Base-by-base conservation (phyloP, 2,329 filamentous ascomycete genomes). In the Pyrenochaeta sp. region DNA sequence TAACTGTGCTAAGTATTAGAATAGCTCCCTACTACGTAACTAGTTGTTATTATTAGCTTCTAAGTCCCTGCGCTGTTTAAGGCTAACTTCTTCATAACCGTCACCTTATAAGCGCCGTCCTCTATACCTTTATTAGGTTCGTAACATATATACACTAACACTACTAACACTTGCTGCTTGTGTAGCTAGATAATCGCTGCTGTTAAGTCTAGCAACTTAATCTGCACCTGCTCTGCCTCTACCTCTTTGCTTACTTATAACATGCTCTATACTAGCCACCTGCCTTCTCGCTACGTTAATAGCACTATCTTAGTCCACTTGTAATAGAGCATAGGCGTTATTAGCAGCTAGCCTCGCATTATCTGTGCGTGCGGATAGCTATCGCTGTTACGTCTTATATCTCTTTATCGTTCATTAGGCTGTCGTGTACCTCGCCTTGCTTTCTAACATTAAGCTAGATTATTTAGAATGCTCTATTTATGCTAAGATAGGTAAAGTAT, bases 391-490 rank as follows among this genome's bases (percentile, higher is more conserved):
- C 31, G 29, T 38, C 37, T 47, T 38, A 27, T 26, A 47, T 41
- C 32, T 47, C 44, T 37, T 47, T 18, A 13, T 47, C 27, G 32
- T 47, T 47, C 37, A 47, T 47, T 18, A 41, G 20, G 28, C 44
- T 47, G 26, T 47, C 26, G n/a, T n/a, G n/a, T n/a, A n/a, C n/a
- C n/a, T n/a, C n/a, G n/a, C n/a, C n/a, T n/a, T n/a, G n/a, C n/a
- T 47, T 41, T 41, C 44, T 47, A 13, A 41, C 32, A 28, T 47
- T 47, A 17, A 43, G 39, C 27, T 43, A 35, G 32, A 37, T 31
- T 14, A 41, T 35, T 11, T 23, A 7, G 19, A 46, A 35, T 23
- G 29, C 14, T 29, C 35, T 41, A 41, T 15, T 35, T 15, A 35
- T 35, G 13, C 18, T 38, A 23, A 30, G 26, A 19, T 30, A 27